Conservation (phyloP, 371 early-diverging fungal species). For the Mycotypha africana region DNA sequence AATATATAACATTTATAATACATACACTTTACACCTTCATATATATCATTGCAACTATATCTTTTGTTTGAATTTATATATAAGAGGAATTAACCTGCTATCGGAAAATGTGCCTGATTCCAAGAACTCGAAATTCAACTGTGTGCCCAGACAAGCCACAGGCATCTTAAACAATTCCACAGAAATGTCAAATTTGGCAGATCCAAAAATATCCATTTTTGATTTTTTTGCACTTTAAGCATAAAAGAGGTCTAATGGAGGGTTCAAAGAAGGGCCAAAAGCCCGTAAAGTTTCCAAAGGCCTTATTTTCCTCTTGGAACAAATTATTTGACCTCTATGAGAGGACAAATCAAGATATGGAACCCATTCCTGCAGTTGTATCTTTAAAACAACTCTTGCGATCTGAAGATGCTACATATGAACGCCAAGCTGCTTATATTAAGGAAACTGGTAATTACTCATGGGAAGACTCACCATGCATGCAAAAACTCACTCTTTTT, state of each 20-base stretch:
- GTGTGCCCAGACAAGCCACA: too few species aligned
- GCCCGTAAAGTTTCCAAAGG: constrained; percentile 26
- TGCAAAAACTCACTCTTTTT: not conserved
- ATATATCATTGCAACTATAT: not conserved
- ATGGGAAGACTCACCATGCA: not conserved
- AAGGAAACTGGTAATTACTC: constrained; percentile 23
- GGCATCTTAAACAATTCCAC: too few species aligned
- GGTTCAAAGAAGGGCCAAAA: constrained; percentile 22
- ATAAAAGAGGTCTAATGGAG: too few species aligned
- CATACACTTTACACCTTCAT: not conserved
- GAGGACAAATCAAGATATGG: not conserved
- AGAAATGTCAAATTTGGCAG: too few species aligned
- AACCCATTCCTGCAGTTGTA: constrained; percentile 10
- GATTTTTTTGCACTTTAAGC: too few species aligned
- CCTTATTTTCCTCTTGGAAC: constrained; percentile 24
- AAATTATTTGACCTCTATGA: constrained; percentile 8
- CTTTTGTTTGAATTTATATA: too few species aligned
- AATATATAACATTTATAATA: not conserved
- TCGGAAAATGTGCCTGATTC: too few species aligned
- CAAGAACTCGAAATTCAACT: too few species aligned
- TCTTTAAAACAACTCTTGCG: constrained; percentile 16
- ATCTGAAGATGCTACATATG: constrained; percentile 20
- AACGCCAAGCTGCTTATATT: constrained; percentile 27
- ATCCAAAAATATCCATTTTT: too few species aligned
- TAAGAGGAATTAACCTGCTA: too few species aligned